Evolutionary conservation across 257 asterid genomes (phyloP), one percentile per base, ranked within the genome.

Genomic region (Solanum etuberosum): DNA sequence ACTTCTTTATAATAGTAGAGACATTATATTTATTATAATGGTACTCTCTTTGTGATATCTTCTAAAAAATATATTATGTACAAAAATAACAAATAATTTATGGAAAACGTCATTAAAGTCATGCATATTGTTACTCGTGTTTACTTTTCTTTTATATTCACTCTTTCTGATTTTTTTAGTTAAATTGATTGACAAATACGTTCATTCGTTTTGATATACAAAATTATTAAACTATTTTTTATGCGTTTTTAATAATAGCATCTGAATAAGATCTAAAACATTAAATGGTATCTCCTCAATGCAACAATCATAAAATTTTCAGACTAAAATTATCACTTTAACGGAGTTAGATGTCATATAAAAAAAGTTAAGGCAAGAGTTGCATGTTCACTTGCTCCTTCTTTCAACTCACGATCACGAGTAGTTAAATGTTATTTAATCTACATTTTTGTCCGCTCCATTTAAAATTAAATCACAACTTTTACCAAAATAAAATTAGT

Each of bases 331-430:
- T n/a, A 10, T 61, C 31, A 61, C 31, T 9, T 20, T 57, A 20
- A 57, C 25, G 0, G 27, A 61, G 31, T 61, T 61, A 4, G 31
- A 61, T 23, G 15, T 25, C 27, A 61, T 25, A 61, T 61, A 57
- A 20, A 57, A 40, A 78, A 15, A 78, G 18, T 18, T 5, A 46
- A 16, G 86, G 89, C 91, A 86, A 89, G 89, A 83, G 83, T 68
- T 86, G 91, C 90, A 86, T 91, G 90, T 86, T 87, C 21, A 87
- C 83, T 91, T 91, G 89, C 74, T 83, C 88, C 63, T 43, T 77
- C 87, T 89, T 59, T 83, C 86, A 74, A 59, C 76, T 86, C 90
- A 74, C 25, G 67, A 29, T 80, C 88, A 78, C 77, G 40, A 87
- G 82, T 86, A 83, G 12, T 86, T 48, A 48, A 80, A 15, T 34